Base-by-base conservation (phyloP, 805 yeast species). In the Saccharomyces kudriavzevii region DNA sequence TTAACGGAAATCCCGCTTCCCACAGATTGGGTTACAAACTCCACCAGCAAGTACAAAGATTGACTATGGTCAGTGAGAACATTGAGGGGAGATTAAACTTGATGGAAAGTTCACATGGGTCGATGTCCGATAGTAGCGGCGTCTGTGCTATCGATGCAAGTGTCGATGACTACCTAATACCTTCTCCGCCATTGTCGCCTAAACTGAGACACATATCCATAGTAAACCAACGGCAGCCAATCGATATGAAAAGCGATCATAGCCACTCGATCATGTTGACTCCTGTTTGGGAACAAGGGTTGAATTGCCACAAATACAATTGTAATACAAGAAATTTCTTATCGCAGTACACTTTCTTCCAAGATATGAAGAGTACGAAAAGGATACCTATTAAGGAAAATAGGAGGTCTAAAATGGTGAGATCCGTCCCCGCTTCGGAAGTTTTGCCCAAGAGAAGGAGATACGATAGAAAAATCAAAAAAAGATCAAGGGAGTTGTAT, bases 151-250 rank as follows among this genome's bases (percentile, higher is more conserved):
- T 35, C 13, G 43, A 35, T 48, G 17, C 22, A 40, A n/a, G 43
- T 43, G 49, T 54, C 48, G 66, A 62, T 28, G 67, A 60, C 48
- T 55, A 56, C 30, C 54, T 60, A 40, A 64, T 67, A 28, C 70
- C 69, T 6, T 67, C 71, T 20, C 71, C 71, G 10, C 71, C 71
- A 11, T 57, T 61, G 51, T 67, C 71, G 2, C 71, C 71, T 24
- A 57, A 57, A 47, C 35, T 54, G 47, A 50, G 45, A n/a, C 26
- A 40, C 3, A 28, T 14, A n/a, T 4, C 54, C 53, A 10, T 43
- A 40, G 31, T 51, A 49, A 28, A 30, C 17, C 10, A 26, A 47
- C 26, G 52, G 26, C n/a, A 45, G 11, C 17, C 26, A 14, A 20
- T 26, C 56, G n/a, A 50, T 53, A 14, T 54, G 57, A 11, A 45